A percentile compares a stretch with the other conserved stretches of the same genome.
phyloP scores from a whole-genome alignment of 257 asterid genomes.

The Solanum chilense region DNA sequence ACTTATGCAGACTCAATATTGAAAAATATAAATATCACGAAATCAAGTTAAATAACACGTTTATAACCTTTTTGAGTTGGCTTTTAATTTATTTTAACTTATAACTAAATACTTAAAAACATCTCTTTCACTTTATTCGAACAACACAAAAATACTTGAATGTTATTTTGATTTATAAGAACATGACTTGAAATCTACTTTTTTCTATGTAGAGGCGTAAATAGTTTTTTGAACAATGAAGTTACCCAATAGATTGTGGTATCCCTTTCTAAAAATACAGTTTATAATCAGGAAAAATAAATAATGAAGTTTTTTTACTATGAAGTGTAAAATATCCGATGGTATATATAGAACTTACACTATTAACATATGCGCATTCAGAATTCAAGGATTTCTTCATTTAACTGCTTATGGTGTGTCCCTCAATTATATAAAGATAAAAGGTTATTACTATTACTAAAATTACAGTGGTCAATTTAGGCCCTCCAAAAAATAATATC shows the following conservation, averaged over 20 bases:
- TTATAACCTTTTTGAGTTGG: too few relatives aligned
- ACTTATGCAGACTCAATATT: not conserved
- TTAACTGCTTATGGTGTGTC: not conserved
- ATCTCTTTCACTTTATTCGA: too few relatives aligned
- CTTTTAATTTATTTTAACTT: too few relatives aligned
- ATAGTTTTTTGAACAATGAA: not conserved
- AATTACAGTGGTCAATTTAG: not conserved
- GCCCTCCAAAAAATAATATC: not conserved
- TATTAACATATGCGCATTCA: not conserved
- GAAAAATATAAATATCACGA: fast-evolving
- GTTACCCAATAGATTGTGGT: not conserved
- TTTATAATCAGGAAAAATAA: too few relatives aligned
- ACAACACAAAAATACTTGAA: too few relatives aligned
- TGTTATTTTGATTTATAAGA: too few relatives aligned
- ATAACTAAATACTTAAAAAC: too few relatives aligned
- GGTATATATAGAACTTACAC: not conserved
- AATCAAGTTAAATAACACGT: too few relatives aligned
- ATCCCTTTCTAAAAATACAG: not conserved
- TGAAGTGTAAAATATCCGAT: not conserved
- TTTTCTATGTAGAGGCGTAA: not conserved
- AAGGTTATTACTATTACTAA: not conserved
- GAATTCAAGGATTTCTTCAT: not conserved
- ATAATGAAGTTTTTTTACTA: not conserved
- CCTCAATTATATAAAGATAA: not conserved
- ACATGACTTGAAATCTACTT: too few relatives aligned